Evolutionary conservation across 768 basidiomycete species (phyloP), one percentile per base, ranked within the genome.

Genomic region (Tephrocybe sp.): DNA sequence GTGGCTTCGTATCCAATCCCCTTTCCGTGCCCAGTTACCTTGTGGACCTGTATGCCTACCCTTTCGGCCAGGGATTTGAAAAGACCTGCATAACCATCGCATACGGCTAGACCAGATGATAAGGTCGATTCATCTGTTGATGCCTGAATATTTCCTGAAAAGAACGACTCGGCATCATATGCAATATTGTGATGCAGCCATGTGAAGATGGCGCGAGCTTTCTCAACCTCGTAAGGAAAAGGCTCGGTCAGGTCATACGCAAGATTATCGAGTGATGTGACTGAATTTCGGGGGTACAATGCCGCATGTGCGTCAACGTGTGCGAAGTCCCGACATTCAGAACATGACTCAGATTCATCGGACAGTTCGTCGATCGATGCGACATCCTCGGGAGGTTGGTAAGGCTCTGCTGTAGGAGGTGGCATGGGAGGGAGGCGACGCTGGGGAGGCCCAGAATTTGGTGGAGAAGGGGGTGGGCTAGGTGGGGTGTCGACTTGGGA

Each of bases 141-240:
- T 33, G 59, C 47, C 47, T 63, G 58, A 41, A 78, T 38, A 49
- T 73, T 73, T 24, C 73, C 74, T 6, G 73, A 69, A 51, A 78
- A 70, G 61, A 79, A 78, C 12, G 72, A 53, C 20, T 67, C 65
- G 23, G 68, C 56, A 55, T 78, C 76, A 57, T 78, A 78, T 12
- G 66, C 62, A 55, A 79, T 74, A 55, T 78, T 79, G 53, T 70
- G 63, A 55, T 77, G 73, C 18, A 77, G 65, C 77, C 77, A 79
- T 18, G 68, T 68, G 61, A 75, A 78, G 38, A 78, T 70, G 9
- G 72, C 73, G 49, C 78, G 62, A 20, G 72, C 76, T 58, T 76
- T 77, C 50, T 78, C 76, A 2, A 71, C 68, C 54, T 76, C 72
- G 32, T 65, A 65, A 11, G 58, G 49, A 56, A 75, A 79, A 12